Conservation (phyloP, 805 yeast genomes). For the Hanseniaspora mollemarum region DNA sequence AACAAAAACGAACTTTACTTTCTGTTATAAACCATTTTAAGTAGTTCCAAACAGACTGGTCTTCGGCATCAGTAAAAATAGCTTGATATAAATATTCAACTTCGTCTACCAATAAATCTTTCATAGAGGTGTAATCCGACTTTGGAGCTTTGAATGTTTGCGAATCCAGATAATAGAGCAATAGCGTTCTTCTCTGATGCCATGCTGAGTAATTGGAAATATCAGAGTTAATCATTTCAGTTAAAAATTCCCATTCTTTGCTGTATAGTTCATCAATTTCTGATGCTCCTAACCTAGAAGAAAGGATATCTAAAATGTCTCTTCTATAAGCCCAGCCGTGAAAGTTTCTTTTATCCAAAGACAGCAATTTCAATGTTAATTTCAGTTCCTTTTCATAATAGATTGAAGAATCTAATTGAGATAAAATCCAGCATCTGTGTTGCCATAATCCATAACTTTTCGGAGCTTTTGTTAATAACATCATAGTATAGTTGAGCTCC, state of each 20-base stretch:
- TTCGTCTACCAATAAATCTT: slow-evolving; percentile 42
- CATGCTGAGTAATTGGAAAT: slow-evolving; percentile 92
- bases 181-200: slow-evolving; percentile 73
- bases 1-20: slow-evolving; percentile 23
- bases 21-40: slow-evolving; percentile 59
- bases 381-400: slow-evolving; percentile 63
- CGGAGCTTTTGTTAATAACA: slow-evolving; percentile 53
- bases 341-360: slow-evolving; percentile 69
- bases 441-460: slow-evolving; percentile 97
- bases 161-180: slow-evolving; percentile 37
- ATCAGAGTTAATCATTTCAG: slow-evolving; percentile 63
- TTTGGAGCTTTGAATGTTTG: slow-evolving; percentile 22
- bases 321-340: slow-evolving; percentile 96
- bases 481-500: slow-evolving; percentile 54
- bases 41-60: slow-evolving; percentile 87
- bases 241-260: slow-evolving; percentile 65
- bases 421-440: slow-evolving; percentile 75
- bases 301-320: slow-evolving; percentile 34
- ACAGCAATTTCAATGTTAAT: slow-evolving; percentile 56
- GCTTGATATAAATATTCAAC: slow-evolving; percentile 66
- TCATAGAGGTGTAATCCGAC: slow-evolving; percentile 20
- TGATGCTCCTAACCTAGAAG: slow-evolving; percentile 29
- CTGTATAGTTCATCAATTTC: slow-evolving; percentile 27
- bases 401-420: slow-evolving; percentile 32
- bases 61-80: slow-evolving; percentile 84